Evolutionary conservation across 768 basidiomycete species (phyloP).

Genomic region (Lactarius deliciosus): DNA sequence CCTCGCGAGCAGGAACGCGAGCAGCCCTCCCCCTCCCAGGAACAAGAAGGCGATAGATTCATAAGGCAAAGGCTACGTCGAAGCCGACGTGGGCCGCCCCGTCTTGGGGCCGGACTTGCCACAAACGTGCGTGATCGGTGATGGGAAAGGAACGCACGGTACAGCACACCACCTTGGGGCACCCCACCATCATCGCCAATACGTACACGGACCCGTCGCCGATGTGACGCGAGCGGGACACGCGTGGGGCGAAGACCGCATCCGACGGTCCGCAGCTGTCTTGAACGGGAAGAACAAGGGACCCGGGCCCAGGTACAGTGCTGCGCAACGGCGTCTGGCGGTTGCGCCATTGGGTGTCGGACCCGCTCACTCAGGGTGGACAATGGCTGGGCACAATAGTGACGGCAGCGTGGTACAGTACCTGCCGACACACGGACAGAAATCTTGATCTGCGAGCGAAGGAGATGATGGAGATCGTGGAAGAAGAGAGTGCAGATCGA

Average conservation of each 20-base stretch:
- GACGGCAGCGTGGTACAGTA: background rate
- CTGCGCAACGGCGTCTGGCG: background rate
- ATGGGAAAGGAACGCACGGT: background rate
- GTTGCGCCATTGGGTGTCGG: background rate
- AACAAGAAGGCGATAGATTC: background rate
- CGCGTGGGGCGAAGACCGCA: background rate
- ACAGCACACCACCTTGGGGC: background rate
- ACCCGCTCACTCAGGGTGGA: background rate
- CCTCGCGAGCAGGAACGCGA: background rate
- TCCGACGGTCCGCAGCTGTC: background rate
- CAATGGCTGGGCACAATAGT: background rate
- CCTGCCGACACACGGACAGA: background rate
- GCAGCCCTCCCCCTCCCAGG: background rate
- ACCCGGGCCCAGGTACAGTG: background rate
- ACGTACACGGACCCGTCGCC: background rate
- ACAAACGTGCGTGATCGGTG: background rate
- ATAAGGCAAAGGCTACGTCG: background rate
- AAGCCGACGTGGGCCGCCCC: background rate
- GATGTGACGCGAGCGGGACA: background rate
- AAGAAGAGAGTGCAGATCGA: background rate
- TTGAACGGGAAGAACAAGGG: background rate
- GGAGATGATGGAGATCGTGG: background rate
- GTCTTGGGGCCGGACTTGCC: conserved; percentile 5
- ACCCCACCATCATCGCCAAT: background rate
- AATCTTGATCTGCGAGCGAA: background rate